These are phyloP conservation scores for Septoria petroselini DNA, from an alignment of 2,329 filamentous ascomycete genomes.

Conservation along the genomic window DNA sequence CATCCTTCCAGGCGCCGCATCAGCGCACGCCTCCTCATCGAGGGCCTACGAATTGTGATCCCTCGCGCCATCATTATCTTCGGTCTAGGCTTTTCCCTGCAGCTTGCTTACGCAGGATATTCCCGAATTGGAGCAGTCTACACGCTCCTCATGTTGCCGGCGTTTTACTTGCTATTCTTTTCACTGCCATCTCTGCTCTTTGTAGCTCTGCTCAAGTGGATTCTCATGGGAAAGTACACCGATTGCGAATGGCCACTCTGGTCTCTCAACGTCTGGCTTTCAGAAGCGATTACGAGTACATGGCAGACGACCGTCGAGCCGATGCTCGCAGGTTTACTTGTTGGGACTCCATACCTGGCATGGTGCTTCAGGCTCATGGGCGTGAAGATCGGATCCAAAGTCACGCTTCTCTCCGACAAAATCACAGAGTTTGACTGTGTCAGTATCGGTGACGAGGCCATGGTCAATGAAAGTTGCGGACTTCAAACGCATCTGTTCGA, in stretches of 20 bases:
- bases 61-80: constrained; percentile 32
- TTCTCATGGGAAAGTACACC: constrained; percentile 26
- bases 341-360: constrained; percentile 28
- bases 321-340: constrained; percentile 22
- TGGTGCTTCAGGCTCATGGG: constrained; percentile 29
- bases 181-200: constrained; percentile 25
- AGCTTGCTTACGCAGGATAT: constrained; percentile 27
- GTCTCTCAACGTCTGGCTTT: constrained; percentile 30
- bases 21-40: constrained; percentile 26
- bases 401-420: constrained; percentile 24
- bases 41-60: constrained; percentile 29
- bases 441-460: constrained; percentile 28
- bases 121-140: constrained; percentile 27
- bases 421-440: constrained; percentile 30
- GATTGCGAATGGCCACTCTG: constrained; percentile 31
- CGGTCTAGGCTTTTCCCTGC: constrained; percentile 27
- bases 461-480: constrained; percentile 23
- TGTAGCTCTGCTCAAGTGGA: constrained; percentile 27
- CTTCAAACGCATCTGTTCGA: constrained; percentile 31
- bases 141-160: constrained; percentile 30
- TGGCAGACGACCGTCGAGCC: constrained; percentile 25
- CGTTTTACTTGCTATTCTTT: constrained; percentile 29
- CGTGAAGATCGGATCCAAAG: constrained; percentile 25
- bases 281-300: constrained; percentile 27
- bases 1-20: constrained; percentile 23